A percentile compares a stretch with the other conserved stretches of the same genome.
These are phyloP conservation scores for Monilinia fructicola DNA, from an alignment of 2,329 filamentous ascomycete species.

Conservation along the genomic window DNA sequence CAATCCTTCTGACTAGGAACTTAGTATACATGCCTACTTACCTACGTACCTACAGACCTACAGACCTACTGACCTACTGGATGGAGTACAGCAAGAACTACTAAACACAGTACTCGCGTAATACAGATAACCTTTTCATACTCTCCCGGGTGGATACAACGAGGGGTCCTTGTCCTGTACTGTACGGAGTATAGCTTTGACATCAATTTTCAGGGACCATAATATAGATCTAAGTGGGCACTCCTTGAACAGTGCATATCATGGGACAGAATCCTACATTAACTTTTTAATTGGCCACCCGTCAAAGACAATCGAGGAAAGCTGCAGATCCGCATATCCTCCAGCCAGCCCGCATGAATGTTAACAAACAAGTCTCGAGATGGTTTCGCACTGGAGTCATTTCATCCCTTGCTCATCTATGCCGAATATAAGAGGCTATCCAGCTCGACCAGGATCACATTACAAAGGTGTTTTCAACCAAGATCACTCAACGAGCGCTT, in stretches of 20 bases:
- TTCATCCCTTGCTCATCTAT: background rate
- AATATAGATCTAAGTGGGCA: background rate
- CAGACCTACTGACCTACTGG: too few relatives aligned
- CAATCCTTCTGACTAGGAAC: too few relatives aligned
- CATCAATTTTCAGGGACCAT: background rate
- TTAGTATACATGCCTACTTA: too few relatives aligned
- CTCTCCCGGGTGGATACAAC: too few relatives aligned
- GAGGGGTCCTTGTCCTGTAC: too few relatives aligned
- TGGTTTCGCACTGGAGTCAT: background rate
- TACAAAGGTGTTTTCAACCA: background rate
- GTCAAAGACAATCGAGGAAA: background rate
- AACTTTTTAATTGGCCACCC: background rate
- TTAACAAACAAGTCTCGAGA: slow-evolving; percentile 3
- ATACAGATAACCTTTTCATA: too few relatives aligned
- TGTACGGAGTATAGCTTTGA: too few relatives aligned
- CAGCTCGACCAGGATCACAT: background rate
- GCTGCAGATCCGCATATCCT: background rate
- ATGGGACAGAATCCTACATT: background rate
- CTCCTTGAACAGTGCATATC: slow-evolving; percentile 7
- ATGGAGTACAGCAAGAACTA: too few relatives aligned
- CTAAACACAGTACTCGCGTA: too few relatives aligned
- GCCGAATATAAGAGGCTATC: background rate
- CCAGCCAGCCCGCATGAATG: background rate
- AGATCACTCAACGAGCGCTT: background rate
- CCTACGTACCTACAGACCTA: too few relatives aligned